Evolutionary conservation across 305 asterid species (phyloP), one percentile per base, ranked within the genome.

Genomic region (Fraxinus dipetala): DNA sequence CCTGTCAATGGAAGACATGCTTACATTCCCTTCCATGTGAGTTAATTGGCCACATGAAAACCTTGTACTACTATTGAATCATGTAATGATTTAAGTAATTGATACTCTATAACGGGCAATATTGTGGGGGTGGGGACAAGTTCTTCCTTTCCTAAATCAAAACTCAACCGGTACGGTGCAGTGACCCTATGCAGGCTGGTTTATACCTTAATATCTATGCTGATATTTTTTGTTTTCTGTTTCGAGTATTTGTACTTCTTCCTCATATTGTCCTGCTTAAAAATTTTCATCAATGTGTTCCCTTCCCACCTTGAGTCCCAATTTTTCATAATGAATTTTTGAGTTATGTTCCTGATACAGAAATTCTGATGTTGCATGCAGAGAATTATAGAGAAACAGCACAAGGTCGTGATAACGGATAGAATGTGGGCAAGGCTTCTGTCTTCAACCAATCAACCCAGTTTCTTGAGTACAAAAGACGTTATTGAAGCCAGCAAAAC

Each of bases 351-450:
- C 7, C 36, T 78, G 72, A 84, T 65, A 30, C 22, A 32, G 51
- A 73, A 16, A 3, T 82, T 8, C 6, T 13, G 36, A 48, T 83
- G 45, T 28, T 38, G 59, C 22, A 2, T 78, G 89, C 97, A 93
- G 98, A 85, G 89, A 72, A 94, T 94, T 18, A 90, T 84, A 13
- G 96, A 91, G 90, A 80, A 72, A 43, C 92, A 81, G 88, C 87
- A 92, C 88, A 87, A 86, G 86, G 97, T 94, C 45, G 93, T 94
- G 87, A 92, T 94, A 83, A 94, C 98, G 6, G 98, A 94, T 81
- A 87, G 98, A 80, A 94, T 94, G 98, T 94, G 98, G 98, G 98
- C 97, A 0, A 86, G 97, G 80, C 91, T 94, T 72, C 87, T 94
- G 22, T 91, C 97, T 11, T 94, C 98, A 7, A 94, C 98, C 32